Base-by-base conservation (phyloP, 2,329 filamentous ascomycete genomes). In the Botrytis fabae region DNA sequence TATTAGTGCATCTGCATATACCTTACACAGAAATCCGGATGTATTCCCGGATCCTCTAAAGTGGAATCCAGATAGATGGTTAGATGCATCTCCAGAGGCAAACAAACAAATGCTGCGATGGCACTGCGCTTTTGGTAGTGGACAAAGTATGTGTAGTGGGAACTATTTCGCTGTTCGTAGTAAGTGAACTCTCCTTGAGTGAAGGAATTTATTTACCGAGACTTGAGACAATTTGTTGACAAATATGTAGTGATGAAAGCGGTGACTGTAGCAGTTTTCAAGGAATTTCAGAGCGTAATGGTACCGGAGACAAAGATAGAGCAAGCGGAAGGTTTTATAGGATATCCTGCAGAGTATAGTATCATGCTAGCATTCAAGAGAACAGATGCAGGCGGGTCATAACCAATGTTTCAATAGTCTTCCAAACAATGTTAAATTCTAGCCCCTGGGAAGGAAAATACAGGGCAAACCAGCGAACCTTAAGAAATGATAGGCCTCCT, bases 111-210 rank as follows among this genome's bases (percentile, higher is more conserved):
- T 85, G 79, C 84, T 86, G 59, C 83, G 85, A 9, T 86, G 87
- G 20, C 91, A 90, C 75, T 88, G 89, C 83, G 89, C 89, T 0
- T 93, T 92, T 79, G 88, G 90, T 0, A 90, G 87, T 20, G 91
- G 91, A 0, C 87, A 89, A 0, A 83, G 90, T 32, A 90, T 90
- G 80, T 93, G 91, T 75, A 83, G 93, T 7, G 91, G 90, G 0
- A 87, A 88, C 3, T 89, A 92, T 76, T 86, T 93, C 73, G 90
- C 91, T 1, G 82, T 86, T 78, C 83, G 86, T 68, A 83, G 85
- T 87, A 77, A 70, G 84, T 66, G 12, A 48, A n/a, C 10, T 18
- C 3, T 57, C 51, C n/a, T 28, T 7, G 8, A 28, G 12, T n/a
- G 14, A 32, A 18, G 6, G n/a, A 18, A 18, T 9, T 57, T 0